These are phyloP conservation scores for Colletotrichum sublineola DNA, from an alignment of 2,329 filamentous ascomycete genomes.

Conservation along the genomic window DNA sequence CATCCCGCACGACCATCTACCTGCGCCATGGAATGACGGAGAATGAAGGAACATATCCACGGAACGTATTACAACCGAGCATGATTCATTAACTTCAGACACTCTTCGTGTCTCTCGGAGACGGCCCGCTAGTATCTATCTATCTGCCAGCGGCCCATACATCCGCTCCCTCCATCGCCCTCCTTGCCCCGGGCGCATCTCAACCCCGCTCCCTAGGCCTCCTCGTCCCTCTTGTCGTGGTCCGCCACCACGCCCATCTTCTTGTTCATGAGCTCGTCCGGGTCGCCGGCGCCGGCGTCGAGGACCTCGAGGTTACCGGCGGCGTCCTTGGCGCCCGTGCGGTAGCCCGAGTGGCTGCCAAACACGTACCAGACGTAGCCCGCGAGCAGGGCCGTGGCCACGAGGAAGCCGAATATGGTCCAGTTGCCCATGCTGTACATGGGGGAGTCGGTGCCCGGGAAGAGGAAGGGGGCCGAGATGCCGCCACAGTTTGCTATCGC, in stretches of 20 bases:
- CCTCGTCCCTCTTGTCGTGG: constrained; percentile 42
- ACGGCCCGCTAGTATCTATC: neutral
- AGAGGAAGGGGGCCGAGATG: constrained; percentile 52
- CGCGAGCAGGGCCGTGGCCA: constrained; percentile 46
- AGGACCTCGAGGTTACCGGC: constrained; percentile 45
- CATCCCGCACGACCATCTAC: too few relatives aligned
- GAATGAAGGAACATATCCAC: neutral
- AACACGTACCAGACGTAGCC: constrained; percentile 50
- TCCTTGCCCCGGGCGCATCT: neutral
- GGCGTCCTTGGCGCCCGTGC: constrained; percentile 45
- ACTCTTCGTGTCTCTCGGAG: neutral
- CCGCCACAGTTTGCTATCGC: constrained; percentile 52
- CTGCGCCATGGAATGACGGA: neutral
- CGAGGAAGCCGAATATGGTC: constrained; percentile 51
- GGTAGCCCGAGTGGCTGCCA: constrained; percentile 50
- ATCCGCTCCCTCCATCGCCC: too few relatives aligned
- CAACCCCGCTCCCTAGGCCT: constrained; percentile 17
- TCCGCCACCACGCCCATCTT: constrained; percentile 39
- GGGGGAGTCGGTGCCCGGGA: constrained; percentile 48
- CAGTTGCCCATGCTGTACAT: constrained; percentile 53
- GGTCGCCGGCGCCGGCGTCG: constrained; percentile 43
- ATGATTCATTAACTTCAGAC: neutral
- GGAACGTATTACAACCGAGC: neutral
- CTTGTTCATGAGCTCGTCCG: constrained; percentile 45
- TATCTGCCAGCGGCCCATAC: neutral